Conservation (phyloP, 2,329 filamentous ascomycete species). For the Akanthomyces uredinophilus region DNA sequence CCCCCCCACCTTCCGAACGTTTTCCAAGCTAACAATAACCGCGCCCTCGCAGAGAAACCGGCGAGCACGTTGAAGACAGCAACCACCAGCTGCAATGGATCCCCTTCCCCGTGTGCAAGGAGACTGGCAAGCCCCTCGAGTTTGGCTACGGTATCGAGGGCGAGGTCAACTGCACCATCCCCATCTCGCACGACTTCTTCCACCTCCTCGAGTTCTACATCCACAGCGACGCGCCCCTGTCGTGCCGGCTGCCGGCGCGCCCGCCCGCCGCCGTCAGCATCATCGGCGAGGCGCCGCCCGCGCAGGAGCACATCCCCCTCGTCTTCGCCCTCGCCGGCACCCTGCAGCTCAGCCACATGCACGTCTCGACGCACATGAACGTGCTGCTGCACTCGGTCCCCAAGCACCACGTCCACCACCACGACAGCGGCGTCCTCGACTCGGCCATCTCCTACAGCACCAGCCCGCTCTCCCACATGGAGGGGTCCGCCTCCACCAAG, state of each 20-base stretch:
- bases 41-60: conserved; percentile 65
- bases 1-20: not conserved
- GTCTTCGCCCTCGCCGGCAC: conserved; percentile 87
- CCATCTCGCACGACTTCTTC: conserved; percentile 71
- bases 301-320: conserved; percentile 69
- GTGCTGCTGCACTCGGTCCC: conserved; percentile 71
- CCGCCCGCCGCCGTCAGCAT: conserved; percentile 55
- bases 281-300: conserved; percentile 45
- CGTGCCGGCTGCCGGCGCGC: conserved; percentile 80
- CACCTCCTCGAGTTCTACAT: conserved; percentile 95
- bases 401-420: conserved; percentile 57
- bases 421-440: conserved; percentile 73
- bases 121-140: conserved; percentile 76
- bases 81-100: conserved; percentile 85
- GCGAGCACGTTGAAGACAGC: conserved; percentile 80
- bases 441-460: conserved; percentile 84
- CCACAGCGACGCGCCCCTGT: conserved; percentile 88
- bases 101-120: conserved; percentile 85
- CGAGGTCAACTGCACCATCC: conserved; percentile 80
- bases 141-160: conserved; percentile 78
- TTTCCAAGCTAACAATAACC: not conserved
- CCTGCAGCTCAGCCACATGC: conserved; percentile 81
- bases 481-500: conserved; percentile 50
- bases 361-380: conserved; percentile 86
- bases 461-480: conserved; percentile 60